Evolutionary conservation across 2,329 filamentous ascomycete genomes (phyloP), one percentile per base, ranked within the genome.

Genomic region (Septoria petroselini): DNA sequence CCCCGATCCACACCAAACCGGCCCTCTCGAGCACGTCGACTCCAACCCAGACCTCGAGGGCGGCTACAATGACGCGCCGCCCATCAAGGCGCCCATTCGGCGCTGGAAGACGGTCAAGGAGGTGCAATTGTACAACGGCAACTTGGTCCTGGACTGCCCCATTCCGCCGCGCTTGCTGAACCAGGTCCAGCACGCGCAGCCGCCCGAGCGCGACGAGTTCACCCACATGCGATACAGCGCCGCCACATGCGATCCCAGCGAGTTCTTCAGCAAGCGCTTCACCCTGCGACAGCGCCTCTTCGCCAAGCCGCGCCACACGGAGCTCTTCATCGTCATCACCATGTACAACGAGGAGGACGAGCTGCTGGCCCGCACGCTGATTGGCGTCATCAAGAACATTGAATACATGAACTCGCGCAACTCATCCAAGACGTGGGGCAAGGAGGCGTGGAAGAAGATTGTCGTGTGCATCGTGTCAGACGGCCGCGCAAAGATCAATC

Each of bases 261-360:
- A 94, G 50, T 97, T 96, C 68, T 90, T 86, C 66, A 83, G 88
- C 3, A 83, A 90, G 63, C 88, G 91, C 54, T 97, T 96, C 62
- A 96, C 91, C 1, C 73, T 97, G 52, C 86, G 91, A 55, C 91
- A 97, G 71, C 85, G 83, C 66, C 81, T 97, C 18, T 96, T 96
- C 66, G 89, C 88, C 49, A 96, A 95, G 70, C 86, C 89, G 3
- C 80, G 91, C 47, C 88, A 95, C 65, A 96, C 91, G 0, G 91
- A 97, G 72, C 76, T 97, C 1, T 96, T 97, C 70, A 95, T 97
- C 63, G 91, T 91, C 27, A 83, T 97, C 46, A 97, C 91, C 50
- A 96, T 96, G 91, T 98, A 98, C 75, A 98, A 98, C 66, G 93
- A 98, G 66, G 91, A 98, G 68, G 93, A 98, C 63, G 84, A 97